Conservation (phyloP, 768 basidiomycete species). For the Trametes cingulata region DNA sequence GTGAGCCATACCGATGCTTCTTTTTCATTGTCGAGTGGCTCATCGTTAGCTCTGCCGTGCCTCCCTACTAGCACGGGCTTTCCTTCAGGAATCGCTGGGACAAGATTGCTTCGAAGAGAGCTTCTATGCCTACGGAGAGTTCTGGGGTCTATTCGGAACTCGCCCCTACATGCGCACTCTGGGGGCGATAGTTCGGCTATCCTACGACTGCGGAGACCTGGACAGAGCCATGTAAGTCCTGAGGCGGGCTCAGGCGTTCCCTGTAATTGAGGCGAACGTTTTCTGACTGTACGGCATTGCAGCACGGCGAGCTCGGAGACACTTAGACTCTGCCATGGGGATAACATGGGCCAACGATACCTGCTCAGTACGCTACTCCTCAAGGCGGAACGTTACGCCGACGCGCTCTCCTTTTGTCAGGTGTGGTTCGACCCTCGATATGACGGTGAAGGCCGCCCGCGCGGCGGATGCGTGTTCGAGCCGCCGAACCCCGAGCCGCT, state of each 20-base stretch:
- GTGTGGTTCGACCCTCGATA: constrained; percentile 27
- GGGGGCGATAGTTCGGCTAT: constrained; percentile 36
- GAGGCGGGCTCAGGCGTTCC: too few species aligned
- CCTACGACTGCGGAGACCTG: constrained; percentile 34
- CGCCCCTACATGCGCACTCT: constrained; percentile 47
- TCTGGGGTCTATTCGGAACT: constrained; percentile 39
- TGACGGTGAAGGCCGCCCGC: constrained; percentile 4
- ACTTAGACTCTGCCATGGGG: constrained; percentile 43
- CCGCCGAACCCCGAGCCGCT: constrained; percentile 12
- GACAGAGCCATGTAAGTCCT: constrained; percentile 36
- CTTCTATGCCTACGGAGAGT: constrained; percentile 35
- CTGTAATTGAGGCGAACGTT: too few species aligned
- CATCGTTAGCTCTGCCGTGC: too few species aligned
- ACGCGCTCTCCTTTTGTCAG: constrained; percentile 45
- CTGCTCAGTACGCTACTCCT: constrained; percentile 42
- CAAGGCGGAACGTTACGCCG: constrained; percentile 33
- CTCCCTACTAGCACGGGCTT: constrained; percentile 27
- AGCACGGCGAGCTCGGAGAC: constrained; percentile 41
- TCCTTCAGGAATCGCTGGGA: constrained; percentile 33
- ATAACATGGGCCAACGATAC: constrained; percentile 41
- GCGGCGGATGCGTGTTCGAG: constrained; percentile 16
- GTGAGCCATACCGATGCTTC: too few species aligned
- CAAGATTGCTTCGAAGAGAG: constrained; percentile 39
- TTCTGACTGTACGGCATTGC: neutral
- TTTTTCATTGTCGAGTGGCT: too few species aligned